These are phyloP conservation scores for Groenewaldozyma auringiensis DNA, from an alignment of 1,139 yeast genomes.

Conservation along the genomic window DNA sequence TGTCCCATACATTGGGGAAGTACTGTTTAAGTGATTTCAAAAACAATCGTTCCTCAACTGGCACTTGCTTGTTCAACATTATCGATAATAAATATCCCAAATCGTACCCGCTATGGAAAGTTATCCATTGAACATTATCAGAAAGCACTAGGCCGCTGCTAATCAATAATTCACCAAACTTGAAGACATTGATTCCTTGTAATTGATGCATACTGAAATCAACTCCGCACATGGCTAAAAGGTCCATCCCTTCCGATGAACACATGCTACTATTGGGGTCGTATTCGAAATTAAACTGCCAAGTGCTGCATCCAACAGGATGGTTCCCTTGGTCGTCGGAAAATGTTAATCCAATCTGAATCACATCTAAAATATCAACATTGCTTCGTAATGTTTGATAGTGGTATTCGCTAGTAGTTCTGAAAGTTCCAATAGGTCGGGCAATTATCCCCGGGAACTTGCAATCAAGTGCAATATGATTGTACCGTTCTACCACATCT, in stretches of 20 bases:
- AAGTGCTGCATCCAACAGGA: constrained; percentile 55
- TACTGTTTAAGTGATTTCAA: constrained; percentile 61
- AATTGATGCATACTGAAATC: constrained; percentile 70
- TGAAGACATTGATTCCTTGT: constrained; percentile 71
- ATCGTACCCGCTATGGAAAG: constrained; percentile 88
- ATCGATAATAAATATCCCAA: constrained; percentile 80
- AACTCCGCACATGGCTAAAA: constrained; percentile 72
- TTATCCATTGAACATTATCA: constrained; percentile 72
- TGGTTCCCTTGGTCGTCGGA: constrained; percentile 71
- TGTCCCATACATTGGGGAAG: constrained; percentile 80
- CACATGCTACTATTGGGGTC: constrained; percentile 71
- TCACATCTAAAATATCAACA: constrained; percentile 75
- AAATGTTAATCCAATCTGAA: constrained; percentile 82
- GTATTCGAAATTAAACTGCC: constrained; percentile 92
- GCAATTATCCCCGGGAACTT: constrained; percentile 97
- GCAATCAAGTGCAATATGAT: constrained; percentile 65
- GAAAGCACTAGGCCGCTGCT: constrained; percentile 81
- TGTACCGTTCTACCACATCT: constrained; percentile 59
- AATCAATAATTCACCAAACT: constrained; percentile 76
- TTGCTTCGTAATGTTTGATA: constrained; percentile 91
- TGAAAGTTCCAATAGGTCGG: constrained; percentile 92
- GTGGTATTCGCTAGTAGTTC: constrained; percentile 85
- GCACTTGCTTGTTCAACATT: constrained; percentile 68
- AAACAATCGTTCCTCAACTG: constrained; percentile 74
- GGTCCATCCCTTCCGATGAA: constrained; percentile 66